Percentiles rank a stretch among this genome's conserved stretches.
These are phyloP conservation scores for Hypoxylon sp. DNA, from an alignment of 2,329 filamentous ascomycete genomes.

Conservation along the genomic window DNA sequence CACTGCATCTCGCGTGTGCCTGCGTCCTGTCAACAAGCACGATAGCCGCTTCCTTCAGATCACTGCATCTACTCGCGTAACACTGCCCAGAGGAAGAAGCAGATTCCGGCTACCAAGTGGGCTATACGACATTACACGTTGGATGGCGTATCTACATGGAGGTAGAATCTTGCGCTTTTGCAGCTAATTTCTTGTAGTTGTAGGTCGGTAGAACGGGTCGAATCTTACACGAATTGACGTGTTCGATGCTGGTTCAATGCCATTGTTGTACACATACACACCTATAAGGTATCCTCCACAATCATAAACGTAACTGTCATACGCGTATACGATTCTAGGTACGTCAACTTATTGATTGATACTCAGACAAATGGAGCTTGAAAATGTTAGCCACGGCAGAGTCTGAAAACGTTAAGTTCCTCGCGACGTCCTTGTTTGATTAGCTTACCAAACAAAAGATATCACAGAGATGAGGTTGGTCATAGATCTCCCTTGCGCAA, in stretches of 20 bases:
- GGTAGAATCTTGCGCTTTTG: not conserved
- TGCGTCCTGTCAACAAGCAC: constrained; percentile 24
- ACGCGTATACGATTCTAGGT: not conserved
- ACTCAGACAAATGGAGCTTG: not conserved
- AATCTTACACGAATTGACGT: not conserved
- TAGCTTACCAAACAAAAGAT: constrained; percentile 2
- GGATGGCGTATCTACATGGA: not conserved
- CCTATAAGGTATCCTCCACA: not conserved
- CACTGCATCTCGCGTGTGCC: constrained; percentile 27
- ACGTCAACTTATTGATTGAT: not conserved
- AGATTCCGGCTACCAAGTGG: not conserved
- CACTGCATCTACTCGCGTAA: constrained; percentile 24
- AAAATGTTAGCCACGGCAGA: not conserved
- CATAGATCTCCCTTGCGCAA: constrained; percentile 31
- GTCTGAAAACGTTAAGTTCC: not conserved
- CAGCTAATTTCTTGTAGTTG: not conserved
- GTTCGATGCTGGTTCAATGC: not conserved
- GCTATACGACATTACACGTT: not conserved
- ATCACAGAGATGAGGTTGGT: constrained; percentile 13
- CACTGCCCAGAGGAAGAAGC: not conserved
- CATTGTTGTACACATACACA: not conserved
- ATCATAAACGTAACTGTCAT: not conserved
- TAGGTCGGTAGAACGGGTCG: not conserved
- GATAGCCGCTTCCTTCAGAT: constrained; percentile 9
- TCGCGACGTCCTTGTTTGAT: not conserved